Evolutionary conservation across 2,329 filamentous ascomycete genomes (phyloP), one percentile per base, ranked within the genome.

Genomic region (Fusarium hostae): DNA sequence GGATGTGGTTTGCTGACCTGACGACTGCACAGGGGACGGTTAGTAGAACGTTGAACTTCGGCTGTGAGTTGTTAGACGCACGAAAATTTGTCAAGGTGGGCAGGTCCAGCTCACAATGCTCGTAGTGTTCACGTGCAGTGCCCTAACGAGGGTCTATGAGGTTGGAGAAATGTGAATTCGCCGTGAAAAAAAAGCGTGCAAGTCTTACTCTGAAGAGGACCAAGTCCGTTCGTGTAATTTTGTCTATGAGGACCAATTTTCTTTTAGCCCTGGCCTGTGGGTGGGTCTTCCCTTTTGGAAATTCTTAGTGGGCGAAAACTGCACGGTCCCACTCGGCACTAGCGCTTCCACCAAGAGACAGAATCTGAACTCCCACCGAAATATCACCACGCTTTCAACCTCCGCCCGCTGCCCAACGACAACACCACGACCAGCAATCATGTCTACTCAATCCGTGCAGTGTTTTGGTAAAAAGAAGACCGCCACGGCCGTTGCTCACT

Each of bases 391-490:
- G 30, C 50, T 39, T 47, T 50, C 63, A 50, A 66, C 61, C 61
- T 54, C 43, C 48, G 63, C 64, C 44, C 30, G 63, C 63, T 57
- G 60, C 15, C 41, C 30, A n/a, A 56, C 39, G 51, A 69, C 24
- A 52, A 50, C 61, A 65, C 62, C 75, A 76, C 70, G 70, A 77
- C 78, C 76, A 80, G 82, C 84, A 87, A 93, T 82, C 85, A 94
- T 94, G 91, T 91, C 91, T 82, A 86, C 89, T 81, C 87, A 93
- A 87, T 92, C 90, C 86, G 92, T 94, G 82, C 94, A 97, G 91
- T 97, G 94, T 93, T 98, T 98, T 93, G 95, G 95, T 92, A 98
- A 98, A 92, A 95, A 95, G 90, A 94, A 93, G 90, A 94, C 91
- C 83, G 94, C 94, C 81, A 93, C 91, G 76, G 91, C 91, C 82